Conservation (phyloP, 768 basidiomycete genomes). For the Scleroderma bovista region DNA sequence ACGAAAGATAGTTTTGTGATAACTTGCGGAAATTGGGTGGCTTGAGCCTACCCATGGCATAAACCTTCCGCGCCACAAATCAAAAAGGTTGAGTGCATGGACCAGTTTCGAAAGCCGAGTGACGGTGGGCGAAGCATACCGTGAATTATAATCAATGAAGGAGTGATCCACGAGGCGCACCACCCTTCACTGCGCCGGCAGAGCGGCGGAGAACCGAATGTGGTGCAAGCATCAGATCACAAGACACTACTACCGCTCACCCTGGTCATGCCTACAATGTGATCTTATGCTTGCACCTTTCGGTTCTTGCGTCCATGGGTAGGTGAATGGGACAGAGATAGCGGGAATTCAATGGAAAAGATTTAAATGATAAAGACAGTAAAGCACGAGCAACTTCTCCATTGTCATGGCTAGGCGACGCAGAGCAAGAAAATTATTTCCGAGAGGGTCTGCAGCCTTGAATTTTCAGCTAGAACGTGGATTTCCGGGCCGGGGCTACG, state of each 20-base stretch:
- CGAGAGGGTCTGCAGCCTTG: background rate
- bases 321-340: background rate
- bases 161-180: conserved; percentile 23
- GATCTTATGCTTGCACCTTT: too few relatives aligned
- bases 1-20: background rate
- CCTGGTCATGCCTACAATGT: too few relatives aligned
- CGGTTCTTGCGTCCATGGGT: background rate
- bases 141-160: conserved; percentile 14
- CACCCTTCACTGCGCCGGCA: conserved; percentile 6
- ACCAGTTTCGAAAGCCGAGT: conserved; percentile 13
- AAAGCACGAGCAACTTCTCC: too few relatives aligned
- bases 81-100: conserved; percentile 10
- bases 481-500: conserved; percentile 10
- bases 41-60: background rate
- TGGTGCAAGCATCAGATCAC: conserved; percentile 11
- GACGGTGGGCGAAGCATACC: conserved; percentile 12
- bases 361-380: too few relatives aligned
- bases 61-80: conserved; percentile 1
- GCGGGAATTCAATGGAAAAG: too few relatives aligned
- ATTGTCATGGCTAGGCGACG: too few relatives aligned
- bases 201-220: conserved; percentile 1
- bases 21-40: background rate
- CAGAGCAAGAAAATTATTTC: too few relatives aligned
- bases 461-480: conserved; percentile 24
- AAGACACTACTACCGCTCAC: too few relatives aligned